Evolutionary conservation across 2,329 filamentous ascomycete genomes (phyloP).

Genomic region (Ophiostoma quercus): DNA sequence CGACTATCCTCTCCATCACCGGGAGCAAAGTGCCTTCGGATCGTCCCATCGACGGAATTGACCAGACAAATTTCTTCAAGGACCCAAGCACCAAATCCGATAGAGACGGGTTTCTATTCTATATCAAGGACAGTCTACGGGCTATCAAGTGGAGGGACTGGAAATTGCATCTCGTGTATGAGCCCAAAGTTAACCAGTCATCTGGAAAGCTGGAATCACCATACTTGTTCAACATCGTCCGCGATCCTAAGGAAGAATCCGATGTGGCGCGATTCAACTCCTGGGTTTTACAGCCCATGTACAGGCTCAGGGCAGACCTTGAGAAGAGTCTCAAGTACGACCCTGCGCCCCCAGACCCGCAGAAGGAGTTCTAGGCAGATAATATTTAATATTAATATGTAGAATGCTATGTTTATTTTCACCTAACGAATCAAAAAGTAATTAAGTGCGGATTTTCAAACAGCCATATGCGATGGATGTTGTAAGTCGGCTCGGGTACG

Average conservation of each 20-base stretch:
- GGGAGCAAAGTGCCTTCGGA: background rate
- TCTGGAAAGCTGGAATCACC: constrained; percentile 33
- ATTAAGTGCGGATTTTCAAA: too few species aligned
- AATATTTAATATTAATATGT: background rate
- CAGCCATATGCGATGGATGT: too few species aligned
- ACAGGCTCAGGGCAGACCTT: constrained; percentile 31
- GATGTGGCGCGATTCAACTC: constrained; percentile 34
- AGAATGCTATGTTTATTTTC: too few species aligned
- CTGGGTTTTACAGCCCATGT: constrained; percentile 35
- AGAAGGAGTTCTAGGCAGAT: constrained; percentile 27
- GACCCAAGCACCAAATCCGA: constrained; percentile 18
- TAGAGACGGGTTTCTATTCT: constrained; percentile 34
- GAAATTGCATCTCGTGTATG: constrained; percentile 36
- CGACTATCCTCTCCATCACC: background rate
- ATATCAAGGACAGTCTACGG: constrained; percentile 36
- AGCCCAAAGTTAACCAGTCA: constrained; percentile 35
- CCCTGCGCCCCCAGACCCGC: constrained; percentile 34
- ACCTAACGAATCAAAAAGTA: too few species aligned
- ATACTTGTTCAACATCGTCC: constrained; percentile 33
- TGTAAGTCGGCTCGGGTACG: too few species aligned
- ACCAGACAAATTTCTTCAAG: background rate
- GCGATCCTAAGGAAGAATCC: constrained; percentile 36
- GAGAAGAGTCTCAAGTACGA: constrained; percentile 32
- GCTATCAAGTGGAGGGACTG: constrained; percentile 37
- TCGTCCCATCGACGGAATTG: background rate